Evolutionary conservation across 495 filamentous ascomycete genomes (phyloP).

Genomic region (Penicillium verhagenii): DNA sequence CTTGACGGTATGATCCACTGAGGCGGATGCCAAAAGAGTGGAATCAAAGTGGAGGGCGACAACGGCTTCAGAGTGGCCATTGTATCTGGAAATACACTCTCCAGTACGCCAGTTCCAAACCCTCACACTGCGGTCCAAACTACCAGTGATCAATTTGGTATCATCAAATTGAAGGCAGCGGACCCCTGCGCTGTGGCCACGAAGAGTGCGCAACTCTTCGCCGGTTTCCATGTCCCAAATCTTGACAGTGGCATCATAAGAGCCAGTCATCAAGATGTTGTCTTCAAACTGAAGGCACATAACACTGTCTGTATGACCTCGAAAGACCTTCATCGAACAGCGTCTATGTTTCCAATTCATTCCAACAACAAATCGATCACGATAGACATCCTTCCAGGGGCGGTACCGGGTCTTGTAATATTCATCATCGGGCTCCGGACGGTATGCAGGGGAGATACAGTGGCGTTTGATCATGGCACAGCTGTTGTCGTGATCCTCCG

Average conservation of each 20-base stretch:
- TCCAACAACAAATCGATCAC: conserved; percentile 83
- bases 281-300: conserved; percentile 97
- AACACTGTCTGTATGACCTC: conserved; percentile 89
- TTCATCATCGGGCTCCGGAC: conserved; percentile 28
- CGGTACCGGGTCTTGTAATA: conserved; percentile 53
- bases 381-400: conserved; percentile 93
- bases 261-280: conserved; percentile 87
- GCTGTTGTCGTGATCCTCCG: conserved; percentile 21
- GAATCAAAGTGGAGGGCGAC: conserved; percentile 83
- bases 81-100: conserved; percentile 76
- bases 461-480: conserved; percentile 39
- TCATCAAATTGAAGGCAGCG: conserved; percentile 92
- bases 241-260: conserved; percentile 91
- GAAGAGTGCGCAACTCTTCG: conserved; percentile 76
- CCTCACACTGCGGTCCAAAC: conserved; percentile 75
- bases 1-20: conserved; percentile 84
- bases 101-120: conserved; percentile 98
- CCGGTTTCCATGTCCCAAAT: conserved; percentile 94
- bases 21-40: conserved; percentile 80
- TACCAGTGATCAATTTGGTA: conserved; percentile 81
- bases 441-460: conserved; percentile 31
- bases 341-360: conserved; percentile 96
- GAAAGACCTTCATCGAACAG: conserved; percentile 75
- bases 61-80: conserved; percentile 74
- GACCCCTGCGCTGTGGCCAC: conserved; percentile 78